phyloP scores from a whole-genome alignment of 805 yeast species.

The Lachancea nothofagi region DNA sequence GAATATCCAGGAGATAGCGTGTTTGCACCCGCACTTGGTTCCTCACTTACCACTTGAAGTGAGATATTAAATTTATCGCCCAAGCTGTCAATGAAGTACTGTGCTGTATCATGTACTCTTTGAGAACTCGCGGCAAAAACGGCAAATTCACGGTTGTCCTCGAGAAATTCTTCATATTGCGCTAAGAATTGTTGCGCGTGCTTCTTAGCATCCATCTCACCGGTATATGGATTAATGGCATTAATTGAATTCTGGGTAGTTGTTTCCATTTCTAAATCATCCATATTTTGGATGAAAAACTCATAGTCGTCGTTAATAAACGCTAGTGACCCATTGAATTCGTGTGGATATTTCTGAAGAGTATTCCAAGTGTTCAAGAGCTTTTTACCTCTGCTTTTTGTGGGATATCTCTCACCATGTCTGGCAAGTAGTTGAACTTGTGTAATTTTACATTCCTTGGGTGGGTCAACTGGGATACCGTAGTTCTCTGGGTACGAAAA shows the following conservation, averaged over 20 bases:
- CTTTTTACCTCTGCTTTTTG: conserved; percentile 37
- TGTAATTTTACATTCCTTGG: conserved; percentile 45
- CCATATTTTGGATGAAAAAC: conserved; percentile 40
- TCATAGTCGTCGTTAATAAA: conserved; percentile 48
- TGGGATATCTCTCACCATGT: conserved; percentile 76
- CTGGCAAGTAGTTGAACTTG: conserved; percentile 70
- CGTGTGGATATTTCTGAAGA: conserved; percentile 25
- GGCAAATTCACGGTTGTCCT: conserved; percentile 36
- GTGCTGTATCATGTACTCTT: conserved; percentile 44
- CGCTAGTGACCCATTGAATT: conserved; percentile 44
- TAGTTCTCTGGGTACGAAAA: conserved; percentile 43
- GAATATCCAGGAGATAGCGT: conserved; percentile 44
- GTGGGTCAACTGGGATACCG: conserved; percentile 46
- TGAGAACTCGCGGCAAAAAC: conserved; percentile 45
- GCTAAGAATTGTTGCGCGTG: conserved; percentile 43
- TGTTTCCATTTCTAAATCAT: conserved; percentile 40
- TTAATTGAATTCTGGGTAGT: conserved; percentile 25
- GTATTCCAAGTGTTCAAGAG: conserved; percentile 29
- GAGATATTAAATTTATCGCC: conserved; percentile 25
- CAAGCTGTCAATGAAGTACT: conserved; percentile 43
- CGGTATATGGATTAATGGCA: conserved; percentile 38
- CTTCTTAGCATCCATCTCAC: conserved; percentile 39
- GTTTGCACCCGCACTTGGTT: conserved; percentile 42
- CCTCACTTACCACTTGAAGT: conserved; percentile 39
- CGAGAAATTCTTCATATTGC: conserved; percentile 40